Evolutionary conservation across 805 yeast genomes (phyloP).

Genomic region (Henningerozyma blattae): DNA sequence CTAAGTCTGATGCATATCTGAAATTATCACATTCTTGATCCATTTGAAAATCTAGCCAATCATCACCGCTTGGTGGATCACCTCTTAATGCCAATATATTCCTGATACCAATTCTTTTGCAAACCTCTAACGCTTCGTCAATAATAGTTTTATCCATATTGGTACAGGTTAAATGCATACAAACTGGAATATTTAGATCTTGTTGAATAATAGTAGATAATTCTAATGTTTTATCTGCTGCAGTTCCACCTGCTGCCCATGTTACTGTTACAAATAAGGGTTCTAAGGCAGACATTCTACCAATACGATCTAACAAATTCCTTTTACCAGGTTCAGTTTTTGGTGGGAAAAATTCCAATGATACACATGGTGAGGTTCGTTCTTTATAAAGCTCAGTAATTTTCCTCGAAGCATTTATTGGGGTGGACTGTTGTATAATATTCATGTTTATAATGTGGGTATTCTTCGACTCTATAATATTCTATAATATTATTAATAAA

Average conservation of each 20-base stretch:
- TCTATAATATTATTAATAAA: no score
- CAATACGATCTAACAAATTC: conserved; percentile 75
- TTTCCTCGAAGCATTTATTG: background rate
- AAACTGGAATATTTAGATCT: conserved; percentile 74
- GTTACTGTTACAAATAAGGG: conserved; percentile 89
- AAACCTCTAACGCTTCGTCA: conserved; percentile 64
- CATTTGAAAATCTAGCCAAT: conserved; percentile 16
- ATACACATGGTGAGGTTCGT: conserved; percentile 50
- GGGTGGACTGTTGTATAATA: background rate
- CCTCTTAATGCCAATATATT: conserved; percentile 91
- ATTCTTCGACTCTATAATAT: background rate
- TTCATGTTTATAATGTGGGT: background rate
- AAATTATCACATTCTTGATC: conserved; percentile 31
- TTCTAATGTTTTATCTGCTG: conserved; percentile 75
- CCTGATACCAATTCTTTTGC: conserved; percentile 66
- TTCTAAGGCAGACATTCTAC: conserved; percentile 77
- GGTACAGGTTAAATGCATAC: conserved; percentile 92
- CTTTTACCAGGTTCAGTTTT: conserved; percentile 82
- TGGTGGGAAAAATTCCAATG: conserved; percentile 96
- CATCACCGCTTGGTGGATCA: conserved; percentile 73
- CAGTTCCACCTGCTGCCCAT: conserved; percentile 98
- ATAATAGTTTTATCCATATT: conserved; percentile 70
- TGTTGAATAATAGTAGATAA: conserved; percentile 67
- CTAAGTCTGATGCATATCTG: conserved; percentile 74
- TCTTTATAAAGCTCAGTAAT: conserved; percentile 38